Evolutionary conservation across 768 basidiomycete species (phyloP).

Genomic region (Rhodosporidiobolus sp.): DNA sequence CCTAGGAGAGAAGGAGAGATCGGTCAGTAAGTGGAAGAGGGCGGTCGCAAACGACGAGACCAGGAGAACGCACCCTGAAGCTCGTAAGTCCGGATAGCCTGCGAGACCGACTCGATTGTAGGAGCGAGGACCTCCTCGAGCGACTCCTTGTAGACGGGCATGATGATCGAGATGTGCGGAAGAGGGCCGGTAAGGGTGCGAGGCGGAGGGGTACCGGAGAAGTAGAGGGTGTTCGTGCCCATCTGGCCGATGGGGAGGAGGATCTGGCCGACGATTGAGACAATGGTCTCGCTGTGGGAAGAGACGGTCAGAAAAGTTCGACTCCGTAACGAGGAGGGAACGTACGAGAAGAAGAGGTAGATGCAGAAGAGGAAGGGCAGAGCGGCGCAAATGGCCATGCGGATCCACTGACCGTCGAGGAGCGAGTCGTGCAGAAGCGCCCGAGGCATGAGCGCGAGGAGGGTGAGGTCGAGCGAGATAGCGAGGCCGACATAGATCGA

Average conservation of each 20-base stretch:
- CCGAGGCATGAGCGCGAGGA: background rate
- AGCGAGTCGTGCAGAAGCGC: background rate
- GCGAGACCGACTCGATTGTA: conserved; percentile 33
- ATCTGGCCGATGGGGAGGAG: conserved; percentile 20
- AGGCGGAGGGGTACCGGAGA: conserved; percentile 1
- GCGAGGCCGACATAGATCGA: conserved; percentile 15
- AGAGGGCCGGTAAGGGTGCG: background rate
- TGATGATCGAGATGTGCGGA: conserved; percentile 23
- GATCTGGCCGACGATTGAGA: conserved; percentile 8
- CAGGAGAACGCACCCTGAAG: background rate
- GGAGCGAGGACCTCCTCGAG: conserved; percentile 40
- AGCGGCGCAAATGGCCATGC: conserved; percentile 1
- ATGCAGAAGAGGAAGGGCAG: conserved; percentile 9
- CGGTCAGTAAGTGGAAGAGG: no score
- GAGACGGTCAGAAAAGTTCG: background rate
- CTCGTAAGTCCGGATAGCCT: conserved; percentile 5
- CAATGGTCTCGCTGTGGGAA: conserved; percentile 1
- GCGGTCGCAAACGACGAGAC: background rate
- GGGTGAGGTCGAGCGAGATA: conserved; percentile 2
- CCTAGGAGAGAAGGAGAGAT: conserved; percentile 57
- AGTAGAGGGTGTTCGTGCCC: conserved; percentile 9
- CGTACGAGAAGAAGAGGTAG: background rate
- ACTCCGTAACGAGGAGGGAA: no score
- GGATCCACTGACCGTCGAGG: background rate
- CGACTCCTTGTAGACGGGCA: conserved; percentile 44